Evolutionary conservation across 1,284 basidiomycete species (phyloP), one percentile per base, ranked within the genome.

Genomic region (Boletus smithii): DNA sequence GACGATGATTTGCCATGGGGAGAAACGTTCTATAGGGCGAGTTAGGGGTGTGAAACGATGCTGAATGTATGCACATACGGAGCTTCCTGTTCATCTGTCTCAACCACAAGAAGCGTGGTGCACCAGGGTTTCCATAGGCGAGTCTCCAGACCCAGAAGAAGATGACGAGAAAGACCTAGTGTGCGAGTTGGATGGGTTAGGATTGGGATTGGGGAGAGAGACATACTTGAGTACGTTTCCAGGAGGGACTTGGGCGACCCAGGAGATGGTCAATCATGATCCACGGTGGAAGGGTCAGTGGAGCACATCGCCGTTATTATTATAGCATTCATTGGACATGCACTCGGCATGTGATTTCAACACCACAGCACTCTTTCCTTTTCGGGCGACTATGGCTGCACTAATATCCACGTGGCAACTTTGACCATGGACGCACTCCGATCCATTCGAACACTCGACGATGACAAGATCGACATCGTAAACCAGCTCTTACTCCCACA

Each of bases 1-100:
- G 48, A 93, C 77, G 44, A 97, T 80, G 56, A 98, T 77, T 65
- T 99, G 95, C 86, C 94, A 99, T 17, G 95, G 95, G 1, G 93
- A 89, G 70, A 92, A 97, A 22, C 83, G 81, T 59, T 78, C 91
- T 95, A 57, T 47, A 38, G 34, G 7, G 32, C 16, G 33, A 14
- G 23, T 44, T 6, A 48, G 33, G 37, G 29, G n/a, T 8, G n/a
- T 11, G 42, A 34, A 40, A 8, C 5, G 13, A 31, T 4, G 18
- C 5, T 2, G 8, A 5, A 24, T 32, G 23, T 18, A 45, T 49
- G 29, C 8, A 68, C 83, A 47, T 60, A 91, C 87, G 69, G 18
- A 91, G 73, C 5, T 63, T 56, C 57, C 73, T 73, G 60, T 90
- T 91, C 8, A 77, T 57, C 33, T 69, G 68, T 38, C 79, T 75